Evolutionary conservation across 331 rosid species (phyloP).

Genomic region (Erythrophleum ivorense): DNA sequence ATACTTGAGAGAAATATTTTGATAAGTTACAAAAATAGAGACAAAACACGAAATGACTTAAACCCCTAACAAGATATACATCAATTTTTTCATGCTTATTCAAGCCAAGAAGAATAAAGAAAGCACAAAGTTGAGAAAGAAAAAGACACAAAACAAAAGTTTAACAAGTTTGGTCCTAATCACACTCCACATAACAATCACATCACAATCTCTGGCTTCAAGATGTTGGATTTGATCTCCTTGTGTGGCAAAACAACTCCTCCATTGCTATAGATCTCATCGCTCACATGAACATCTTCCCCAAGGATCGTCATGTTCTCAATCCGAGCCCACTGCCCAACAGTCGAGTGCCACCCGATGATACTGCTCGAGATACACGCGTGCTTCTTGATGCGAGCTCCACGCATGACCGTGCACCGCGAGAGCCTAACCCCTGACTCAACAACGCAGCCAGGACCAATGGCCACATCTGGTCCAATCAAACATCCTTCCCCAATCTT

Average conservation of each 20-base stretch:
- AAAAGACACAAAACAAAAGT: no score
- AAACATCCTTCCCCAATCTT: slow-evolving; percentile 86
- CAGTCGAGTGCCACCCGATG: slow-evolving; percentile 92
- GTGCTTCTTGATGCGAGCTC: slow-evolving; percentile 75
- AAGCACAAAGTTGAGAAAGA: no score
- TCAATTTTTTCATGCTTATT: no score
- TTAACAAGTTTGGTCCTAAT: no score
- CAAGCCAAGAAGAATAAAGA: no score
- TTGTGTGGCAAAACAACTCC: slow-evolving; percentile 93
- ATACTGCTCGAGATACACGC: slow-evolving; percentile 86
- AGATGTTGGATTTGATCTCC: slow-evolving; percentile 86
- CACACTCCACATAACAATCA: no score
- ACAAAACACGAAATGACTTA: no score
- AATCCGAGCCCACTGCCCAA: slow-evolving; percentile 89
- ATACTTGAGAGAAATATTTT: no score
- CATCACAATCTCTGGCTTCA: slow-evolving; percentile 95
- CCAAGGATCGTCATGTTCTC: slow-evolving; percentile 94
- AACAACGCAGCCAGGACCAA: slow-evolving; percentile 82
- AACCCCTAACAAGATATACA: no score
- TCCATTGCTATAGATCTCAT: slow-evolving; percentile 86
- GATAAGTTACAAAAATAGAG: no score
- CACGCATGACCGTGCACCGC: slow-evolving; percentile 84
- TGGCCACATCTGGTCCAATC: slow-evolving; percentile 94
- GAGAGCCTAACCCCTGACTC: slow-evolving; percentile 91
- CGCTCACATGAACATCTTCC: slow-evolving; percentile 86